These are phyloP conservation scores for Fusarium nodosum DNA, from an alignment of 2,329 filamentous ascomycete genomes.

Conservation along the genomic window DNA sequence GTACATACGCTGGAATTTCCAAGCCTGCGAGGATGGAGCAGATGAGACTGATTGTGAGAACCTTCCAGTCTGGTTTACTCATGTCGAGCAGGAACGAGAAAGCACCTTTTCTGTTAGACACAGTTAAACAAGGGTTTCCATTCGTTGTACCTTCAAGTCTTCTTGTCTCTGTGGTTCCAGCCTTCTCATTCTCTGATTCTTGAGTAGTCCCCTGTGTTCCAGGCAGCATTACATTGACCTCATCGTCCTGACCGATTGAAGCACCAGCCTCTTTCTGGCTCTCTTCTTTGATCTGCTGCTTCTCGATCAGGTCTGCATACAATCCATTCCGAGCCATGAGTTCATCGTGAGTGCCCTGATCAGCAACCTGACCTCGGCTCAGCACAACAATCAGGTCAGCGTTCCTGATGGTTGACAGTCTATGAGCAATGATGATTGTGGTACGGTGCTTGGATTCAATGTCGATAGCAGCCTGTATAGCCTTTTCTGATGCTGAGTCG, in stretches of 20 bases:
- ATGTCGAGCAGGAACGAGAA: slow-evolving; percentile 1
- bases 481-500: slow-evolving; percentile 54
- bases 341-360: slow-evolving; percentile 72
- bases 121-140: neutral
- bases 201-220: neutral
- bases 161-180: neutral
- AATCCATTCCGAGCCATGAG: slow-evolving; percentile 62
- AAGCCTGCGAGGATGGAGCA: slow-evolving; percentile 7
- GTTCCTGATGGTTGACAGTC: slow-evolving; percentile 69
- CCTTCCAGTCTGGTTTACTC: slow-evolving; percentile 2
- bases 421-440: slow-evolving; percentile 75
- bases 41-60: neutral
- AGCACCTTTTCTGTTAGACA: neutral
- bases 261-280: slow-evolving; percentile 13
- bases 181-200: neutral
- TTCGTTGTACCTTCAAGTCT: neutral
- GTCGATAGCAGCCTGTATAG: slow-evolving; percentile 61
- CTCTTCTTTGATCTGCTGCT: slow-evolving; percentile 53
- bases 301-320: slow-evolving; percentile 44
- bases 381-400: slow-evolving; percentile 77
- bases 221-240: neutral
- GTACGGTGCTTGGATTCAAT: slow-evolving; percentile 61
- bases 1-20: slow-evolving; percentile 5
- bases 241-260: slow-evolving; percentile 30
- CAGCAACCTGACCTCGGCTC: slow-evolving; percentile 68